Evolutionary conservation across 129 eudicot species (phyloP).

Genomic region (Kitagawia praeruptora): DNA sequence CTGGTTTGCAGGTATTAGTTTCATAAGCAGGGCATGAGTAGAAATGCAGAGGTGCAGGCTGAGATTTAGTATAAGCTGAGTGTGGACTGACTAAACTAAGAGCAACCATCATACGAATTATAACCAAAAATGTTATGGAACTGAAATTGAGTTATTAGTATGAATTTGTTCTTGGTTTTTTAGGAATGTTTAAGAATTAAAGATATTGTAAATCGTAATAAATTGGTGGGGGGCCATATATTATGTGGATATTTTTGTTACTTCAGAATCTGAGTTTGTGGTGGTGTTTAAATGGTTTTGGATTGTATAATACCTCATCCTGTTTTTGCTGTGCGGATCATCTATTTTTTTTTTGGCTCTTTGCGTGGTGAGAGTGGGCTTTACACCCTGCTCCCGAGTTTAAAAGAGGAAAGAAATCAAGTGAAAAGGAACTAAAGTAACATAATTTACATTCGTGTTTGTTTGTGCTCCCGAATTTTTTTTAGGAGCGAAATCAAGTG

Average conservation of each 20-base stretch:
- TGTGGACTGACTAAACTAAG: constrained; percentile 52
- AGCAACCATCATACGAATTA: constrained; percentile 43
- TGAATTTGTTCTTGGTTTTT: neutral
- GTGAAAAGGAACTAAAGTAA: too few species aligned
- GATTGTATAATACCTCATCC: constrained; percentile 26
- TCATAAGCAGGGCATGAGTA: constrained; percentile 44
- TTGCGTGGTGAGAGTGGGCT: neutral
- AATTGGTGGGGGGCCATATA: constrained; percentile 19
- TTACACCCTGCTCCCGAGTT: too few species aligned
- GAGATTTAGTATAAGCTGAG: constrained; percentile 44
- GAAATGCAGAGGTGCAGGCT: constrained; percentile 71
- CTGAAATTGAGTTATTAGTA: neutral
- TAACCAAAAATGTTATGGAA: neutral
- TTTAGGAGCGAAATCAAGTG: too few species aligned
- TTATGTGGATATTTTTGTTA: constrained; percentile 49
- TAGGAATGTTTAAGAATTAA: neutral
- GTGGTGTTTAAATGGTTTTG: constrained; percentile 25
- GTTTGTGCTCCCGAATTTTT: too few species aligned
- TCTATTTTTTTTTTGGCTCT: neutral
- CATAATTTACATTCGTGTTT: too few species aligned
- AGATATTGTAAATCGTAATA: neutral
- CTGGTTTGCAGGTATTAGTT: constrained; percentile 22
- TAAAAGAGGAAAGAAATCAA: too few species aligned
- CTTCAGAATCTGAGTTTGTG: constrained; percentile 49
- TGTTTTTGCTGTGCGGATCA: neutral